Base-by-base conservation (phyloP, 345 rosid genomes). In the Populus pruinosa region DNA sequence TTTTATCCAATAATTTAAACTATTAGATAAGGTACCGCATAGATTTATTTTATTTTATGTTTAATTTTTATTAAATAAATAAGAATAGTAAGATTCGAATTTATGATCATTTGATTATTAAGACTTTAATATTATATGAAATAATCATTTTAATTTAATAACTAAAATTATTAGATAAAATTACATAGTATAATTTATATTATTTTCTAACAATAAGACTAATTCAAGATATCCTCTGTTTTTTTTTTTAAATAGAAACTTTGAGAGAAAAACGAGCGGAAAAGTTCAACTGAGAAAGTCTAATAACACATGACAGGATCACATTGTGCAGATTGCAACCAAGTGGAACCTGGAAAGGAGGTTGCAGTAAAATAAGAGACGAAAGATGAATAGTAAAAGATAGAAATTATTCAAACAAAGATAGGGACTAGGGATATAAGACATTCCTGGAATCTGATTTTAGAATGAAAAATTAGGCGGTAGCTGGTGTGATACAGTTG, bases 331-430 rank as follows among this genome's bases (percentile, higher is more conserved):
- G 25, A 29, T 29, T 13, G 18, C 9, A 67, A 35, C 29, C 49
- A 71, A 33, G 25, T 53, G 75, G 72, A 72, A 78, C 78, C 78
- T 71, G 77, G 76, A 70, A 79, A 75, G 47, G 31, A 61, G 66
- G 23, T 43, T 6, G 12, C 35, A 50, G 49, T 16, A 70, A 50
- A 50, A 62, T 33, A 69, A 12, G 39, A 41, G 39, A 23, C 43
- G 38, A 76, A 39, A 27, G 50, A 33, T 11, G 20, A 11, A 38
- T 44, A 31, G 63, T 65, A 55, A 43, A 65, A 43, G 10, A 27
- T 23, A 11, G 33, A 75, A 66, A 65, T 44, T 12, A 75, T 75
- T 50, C 35, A 50, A 35, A 75, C 63, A 75, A 8, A 75, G 49
- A 66, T 20, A 8, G 8, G 8, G 8, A 39, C 68, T 43, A 1